Base-by-base conservation (phyloP, 106 monocot genomes). In the Platanthera guangdongensis region DNA sequence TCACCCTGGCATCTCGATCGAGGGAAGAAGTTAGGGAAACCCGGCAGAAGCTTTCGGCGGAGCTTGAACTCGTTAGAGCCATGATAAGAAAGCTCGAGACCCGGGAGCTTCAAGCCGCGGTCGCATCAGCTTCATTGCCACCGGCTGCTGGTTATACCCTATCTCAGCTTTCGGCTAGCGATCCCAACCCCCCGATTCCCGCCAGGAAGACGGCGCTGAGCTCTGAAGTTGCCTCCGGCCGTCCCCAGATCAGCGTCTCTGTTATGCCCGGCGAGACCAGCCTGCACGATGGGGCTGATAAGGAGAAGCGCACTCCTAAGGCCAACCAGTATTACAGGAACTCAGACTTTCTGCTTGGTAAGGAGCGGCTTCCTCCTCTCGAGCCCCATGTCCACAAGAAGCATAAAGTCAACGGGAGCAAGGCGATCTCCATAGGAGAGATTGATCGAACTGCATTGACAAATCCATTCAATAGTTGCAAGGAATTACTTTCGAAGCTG, bases 231-330 rank as follows among this genome's bases (percentile, higher is more conserved):
- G 75, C 71, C 8, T 77, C 82, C 4, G 47, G 79, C 21, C 80
- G 71, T 19, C 86, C 78, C 16, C 86, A 80, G 68, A 79, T 85
- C 25, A 83, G 80, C 52, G 78, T 86, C 46, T 88, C 84, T 1
- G 78, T 80, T 71, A 77, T 59, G 1, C 63, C 78, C 39, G 50
- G 78, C 47, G 80, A 86, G 46, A 73, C 69, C 55, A 87, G 76
- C 62, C 57, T 75, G 25, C 77, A 74, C 7, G 87, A 85, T 46
- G 69, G 49, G 0, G 4, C 76, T 6, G 92, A 92, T 77, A 86
- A 89, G 81, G 88, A 92, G 79, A 92, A 92, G 85, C 53, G 89
- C 71, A 85, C 92, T 1, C 85, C 92, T 0, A 92, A 92, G 74
- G 89, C 85, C 28, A 92, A 89, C 72, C 85, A 85, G 78, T 81